phyloP scores from a whole-genome alignment of 768 basidiomycete genomes.

The Suillus cothurnatus region DNA sequence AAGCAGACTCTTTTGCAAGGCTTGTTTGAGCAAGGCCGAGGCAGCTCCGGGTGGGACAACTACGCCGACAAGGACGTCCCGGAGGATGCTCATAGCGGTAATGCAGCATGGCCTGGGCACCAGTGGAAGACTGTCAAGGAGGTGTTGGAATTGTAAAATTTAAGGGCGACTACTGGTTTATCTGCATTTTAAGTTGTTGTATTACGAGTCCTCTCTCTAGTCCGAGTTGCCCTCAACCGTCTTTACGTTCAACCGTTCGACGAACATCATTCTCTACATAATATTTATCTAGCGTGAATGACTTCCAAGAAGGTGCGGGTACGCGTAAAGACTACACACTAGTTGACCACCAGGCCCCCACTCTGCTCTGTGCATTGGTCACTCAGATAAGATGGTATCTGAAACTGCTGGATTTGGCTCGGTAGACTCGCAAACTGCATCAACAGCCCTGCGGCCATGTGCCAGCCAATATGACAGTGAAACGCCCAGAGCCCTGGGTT shows the following conservation, averaged over 20 bases:
- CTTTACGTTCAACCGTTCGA: slow-evolving; percentile 7
- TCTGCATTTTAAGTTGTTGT: neutral
- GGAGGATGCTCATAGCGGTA: slow-evolving; percentile 33
- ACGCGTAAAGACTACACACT: slow-evolving; percentile 14
- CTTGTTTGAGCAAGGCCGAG: slow-evolving; percentile 30
- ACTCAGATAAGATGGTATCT: slow-evolving; percentile 36
- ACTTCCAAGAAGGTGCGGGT: too few species aligned
- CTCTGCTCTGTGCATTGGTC: slow-evolving; percentile 39
- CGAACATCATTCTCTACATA: slow-evolving; percentile 1
- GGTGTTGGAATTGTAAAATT: slow-evolving; percentile 25
- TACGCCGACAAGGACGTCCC: slow-evolving; percentile 29
- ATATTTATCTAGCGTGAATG: neutral
- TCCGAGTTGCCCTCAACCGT: slow-evolving; percentile 11
- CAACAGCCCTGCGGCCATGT: slow-evolving; percentile 43
- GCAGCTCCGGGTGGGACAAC: slow-evolving; percentile 39
- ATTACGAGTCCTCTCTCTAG: neutral
- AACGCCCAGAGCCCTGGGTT: slow-evolving; percentile 50
- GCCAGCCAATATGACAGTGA: slow-evolving; percentile 45
- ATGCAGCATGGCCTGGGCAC: slow-evolving; percentile 37
- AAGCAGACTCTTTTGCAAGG: slow-evolving; percentile 35
- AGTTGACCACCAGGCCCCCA: slow-evolving; percentile 21
- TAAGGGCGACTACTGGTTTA: neutral
- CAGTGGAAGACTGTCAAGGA: slow-evolving; percentile 33
- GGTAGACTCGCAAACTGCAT: slow-evolving; percentile 44
- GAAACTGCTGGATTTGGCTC: slow-evolving; percentile 33